Conservation (phyloP, 73 alveolate species). For the Paramecium biaurelia region DNA sequence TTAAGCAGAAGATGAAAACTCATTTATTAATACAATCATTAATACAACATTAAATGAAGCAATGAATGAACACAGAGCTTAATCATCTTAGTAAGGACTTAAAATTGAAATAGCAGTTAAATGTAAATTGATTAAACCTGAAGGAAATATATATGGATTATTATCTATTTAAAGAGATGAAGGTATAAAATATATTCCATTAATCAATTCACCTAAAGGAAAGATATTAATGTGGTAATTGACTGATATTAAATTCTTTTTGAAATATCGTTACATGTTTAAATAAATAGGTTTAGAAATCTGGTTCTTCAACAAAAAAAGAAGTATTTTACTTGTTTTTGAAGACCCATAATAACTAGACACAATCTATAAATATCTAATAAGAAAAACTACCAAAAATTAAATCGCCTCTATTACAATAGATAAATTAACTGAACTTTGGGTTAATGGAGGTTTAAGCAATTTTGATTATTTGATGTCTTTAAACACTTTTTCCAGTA, state of each 20-base stretch:
- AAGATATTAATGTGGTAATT: conserved; percentile 7
- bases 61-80: conserved; percentile 43
- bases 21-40: neutral
- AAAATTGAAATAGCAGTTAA: conserved; percentile 21
- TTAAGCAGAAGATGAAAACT: conserved; percentile 53
- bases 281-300: conserved; percentile 52
- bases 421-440: conserved; percentile 69
- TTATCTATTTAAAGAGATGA: conserved; percentile 23
- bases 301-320: conserved; percentile 50
- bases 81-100: conserved; percentile 27
- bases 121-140: conserved; percentile 53
- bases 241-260: conserved; percentile 43
- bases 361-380: neutral
- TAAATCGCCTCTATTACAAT: conserved; percentile 38
- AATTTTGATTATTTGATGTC: conserved; percentile 84
- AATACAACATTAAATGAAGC: conserved; percentile 29
- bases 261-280: conserved; percentile 47
- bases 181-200: conserved; percentile 7
- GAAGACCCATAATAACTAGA: conserved; percentile 31
- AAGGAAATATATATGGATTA: conserved; percentile 51
- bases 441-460: conserved; percentile 80
- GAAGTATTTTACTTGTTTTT: conserved; percentile 37
- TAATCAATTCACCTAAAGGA: conserved; percentile 35
- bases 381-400: conserved; percentile 7
- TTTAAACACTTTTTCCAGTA: conserved; percentile 81